A percentile compares a stretch with the other conserved stretches of the same genome.
These are phyloP conservation scores for Artemisia annua DNA, from an alignment of 129 eudicot species.

Conservation along the genomic window DNA sequence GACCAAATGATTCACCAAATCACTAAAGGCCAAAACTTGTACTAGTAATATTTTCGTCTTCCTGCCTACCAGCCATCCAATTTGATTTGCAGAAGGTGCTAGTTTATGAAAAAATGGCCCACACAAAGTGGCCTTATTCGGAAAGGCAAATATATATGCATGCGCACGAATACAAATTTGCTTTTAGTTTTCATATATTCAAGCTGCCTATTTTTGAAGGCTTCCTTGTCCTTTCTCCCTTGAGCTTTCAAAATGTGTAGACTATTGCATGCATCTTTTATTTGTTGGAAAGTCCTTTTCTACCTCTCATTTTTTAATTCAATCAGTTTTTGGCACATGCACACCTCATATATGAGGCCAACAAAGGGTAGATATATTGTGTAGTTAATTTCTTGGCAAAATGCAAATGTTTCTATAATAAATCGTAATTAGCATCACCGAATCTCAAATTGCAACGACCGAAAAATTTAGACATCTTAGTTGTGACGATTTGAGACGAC, in stretches of 20 bases:
- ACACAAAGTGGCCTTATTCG: background rate
- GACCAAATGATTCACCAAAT: too few species aligned
- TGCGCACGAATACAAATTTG: slow-evolving; percentile 22
- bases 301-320: too few species aligned
- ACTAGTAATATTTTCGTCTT: too few species aligned
- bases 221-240: slow-evolving; percentile 14
- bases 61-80: too few species aligned
- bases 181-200: slow-evolving; percentile 5
- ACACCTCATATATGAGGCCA: too few species aligned
- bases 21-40: too few species aligned
- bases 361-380: too few species aligned
- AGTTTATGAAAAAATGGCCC: background rate
- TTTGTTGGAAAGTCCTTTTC: slow-evolving; percentile 12
- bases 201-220: slow-evolving; percentile 25
- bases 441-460: background rate
- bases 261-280: slow-evolving; percentile 10
- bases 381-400: too few species aligned
- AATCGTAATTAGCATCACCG: background rate
- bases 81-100: background rate
- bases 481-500: background rate
- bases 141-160: background rate
- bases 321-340: too few species aligned
- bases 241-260: background rate
- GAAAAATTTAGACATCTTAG: background rate
- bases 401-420: too few species aligned